Evolutionary conservation across 495 filamentous ascomycete genomes (phyloP).

Genomic region (Penicillium dipodomyicola): DNA sequence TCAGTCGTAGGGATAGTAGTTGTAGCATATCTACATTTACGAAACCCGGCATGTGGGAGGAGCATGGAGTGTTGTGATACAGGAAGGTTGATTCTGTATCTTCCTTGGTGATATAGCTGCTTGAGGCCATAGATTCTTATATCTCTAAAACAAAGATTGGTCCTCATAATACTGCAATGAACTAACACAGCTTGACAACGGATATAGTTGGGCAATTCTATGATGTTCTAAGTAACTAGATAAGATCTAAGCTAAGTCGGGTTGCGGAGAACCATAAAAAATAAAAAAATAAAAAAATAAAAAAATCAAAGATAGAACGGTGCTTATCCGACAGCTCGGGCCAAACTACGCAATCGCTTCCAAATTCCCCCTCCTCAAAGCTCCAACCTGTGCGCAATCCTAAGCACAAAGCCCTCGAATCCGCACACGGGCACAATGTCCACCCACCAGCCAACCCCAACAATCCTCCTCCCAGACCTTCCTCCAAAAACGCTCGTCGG

Average conservation of each 20-base stretch:
- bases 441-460: conserved; percentile 37
- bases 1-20: not conserved
- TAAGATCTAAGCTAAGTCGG: not conserved
- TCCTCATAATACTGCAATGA: not conserved
- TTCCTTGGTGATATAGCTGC: no score
- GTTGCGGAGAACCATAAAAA: not conserved
- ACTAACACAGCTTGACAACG: not conserved
- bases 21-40: not conserved
- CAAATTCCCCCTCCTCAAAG: not conserved
- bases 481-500: conserved; percentile 51
- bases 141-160: not conserved
- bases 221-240: not conserved
- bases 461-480: conserved; percentile 48
- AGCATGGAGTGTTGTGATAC: not conserved
- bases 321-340: not conserved
- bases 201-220: not conserved
- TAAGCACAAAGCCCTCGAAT: not conserved
- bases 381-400: not conserved
- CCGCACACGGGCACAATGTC: conserved; percentile 2
- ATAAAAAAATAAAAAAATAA: not conserved
- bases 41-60: conserved; percentile 11
- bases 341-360: not conserved
- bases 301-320: not conserved
- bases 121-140: no score
- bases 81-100: not conserved